Conservation (phyloP, 2,329 filamentous ascomycete genomes). For the Setomelanomma holmii region DNA sequence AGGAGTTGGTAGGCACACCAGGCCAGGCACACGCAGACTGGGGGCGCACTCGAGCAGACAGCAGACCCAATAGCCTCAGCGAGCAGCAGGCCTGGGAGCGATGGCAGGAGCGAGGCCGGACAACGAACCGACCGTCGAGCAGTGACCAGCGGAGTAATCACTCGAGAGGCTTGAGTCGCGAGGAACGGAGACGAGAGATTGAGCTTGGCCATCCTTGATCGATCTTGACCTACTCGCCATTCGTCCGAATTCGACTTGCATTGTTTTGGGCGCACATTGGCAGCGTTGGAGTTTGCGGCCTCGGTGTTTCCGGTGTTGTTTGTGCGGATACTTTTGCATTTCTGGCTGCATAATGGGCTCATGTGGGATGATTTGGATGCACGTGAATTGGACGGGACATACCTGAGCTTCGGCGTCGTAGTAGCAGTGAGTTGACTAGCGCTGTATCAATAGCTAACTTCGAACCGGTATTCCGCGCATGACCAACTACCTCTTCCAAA, state of each 20-base stretch:
- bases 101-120: conserved; percentile 40
- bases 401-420: conserved; percentile 15
- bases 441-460: no score
- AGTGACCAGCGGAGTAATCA: conserved; percentile 35
- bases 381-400: conserved; percentile 9
- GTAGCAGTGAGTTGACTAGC: no score
- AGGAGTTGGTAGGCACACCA: conserved; percentile 42
- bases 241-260: background rate
- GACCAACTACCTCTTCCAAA: no score
- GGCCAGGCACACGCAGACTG: conserved; percentile 27
- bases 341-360: conserved; percentile 1
- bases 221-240: background rate
- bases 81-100: conserved; percentile 39
- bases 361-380: conserved; percentile 4
- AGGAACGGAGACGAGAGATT: conserved; percentile 51
- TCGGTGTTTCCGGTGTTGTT: conserved; percentile 16
- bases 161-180: conserved; percentile 46
- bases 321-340: background rate
- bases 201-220: conserved; percentile 41
- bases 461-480: no score
- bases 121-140: conserved; percentile 33
- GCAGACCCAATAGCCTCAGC: conserved; percentile 36
- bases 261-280: conserved; percentile 4
- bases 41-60: conserved; percentile 31
- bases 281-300: conserved; percentile 17